Base-by-base conservation (phyloP, 2,329 filamentous ascomycete genomes). In the Cytospora leucostoma region DNA sequence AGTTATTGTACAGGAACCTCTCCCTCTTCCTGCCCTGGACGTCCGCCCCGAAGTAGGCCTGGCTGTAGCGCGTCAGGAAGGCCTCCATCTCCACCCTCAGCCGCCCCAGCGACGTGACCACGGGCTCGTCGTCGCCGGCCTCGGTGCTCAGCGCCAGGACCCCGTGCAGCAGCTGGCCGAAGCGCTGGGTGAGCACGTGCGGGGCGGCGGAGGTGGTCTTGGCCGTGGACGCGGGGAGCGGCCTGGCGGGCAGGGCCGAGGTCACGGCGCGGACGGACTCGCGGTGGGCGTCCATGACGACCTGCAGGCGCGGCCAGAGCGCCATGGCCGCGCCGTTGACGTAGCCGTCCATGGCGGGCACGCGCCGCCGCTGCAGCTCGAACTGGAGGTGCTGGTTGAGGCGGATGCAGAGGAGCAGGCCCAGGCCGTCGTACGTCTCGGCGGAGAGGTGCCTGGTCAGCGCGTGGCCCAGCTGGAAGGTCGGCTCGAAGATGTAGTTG, bases 271-370 rank as follows among this genome's bases (percentile, higher is more conserved):
- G 90, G 40, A 99, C 83, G 0, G 92, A 96, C 60, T 97, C 93
- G 77, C 91, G 93, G 74, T 99, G 95, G 61, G 89, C 84, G 73
- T 97, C 93, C 87, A 99, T 96, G 70, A 97, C 88, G 62, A 92
- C 86, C 76, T 99, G 96, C 71, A 99, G 91, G 33, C 94, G 89
- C 8, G 95, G 95, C 95, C 95, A 99, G 7, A 99, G 85, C 3
- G 95, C 85, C 92, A 99, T 99, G 72, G 90, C 93, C 6, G 92
- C 96, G 53, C 88, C 93, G 74, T 99, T 99, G 73, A 97, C 89
- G 73, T 99, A 99, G 47, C 87, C 84, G 72, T 99, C 95, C 2
- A 92, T 88, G 6, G 92, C 89, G 0, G 95, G 95, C 1, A 98
- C 87, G 73, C 96, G 94, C 61, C 94, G 88, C 12, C 94, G 86